Evolutionary conservation across 2,329 filamentous ascomycete genomes (phyloP), one percentile per base, ranked within the genome.

Genomic region (Fusarium pininemorale): DNA sequence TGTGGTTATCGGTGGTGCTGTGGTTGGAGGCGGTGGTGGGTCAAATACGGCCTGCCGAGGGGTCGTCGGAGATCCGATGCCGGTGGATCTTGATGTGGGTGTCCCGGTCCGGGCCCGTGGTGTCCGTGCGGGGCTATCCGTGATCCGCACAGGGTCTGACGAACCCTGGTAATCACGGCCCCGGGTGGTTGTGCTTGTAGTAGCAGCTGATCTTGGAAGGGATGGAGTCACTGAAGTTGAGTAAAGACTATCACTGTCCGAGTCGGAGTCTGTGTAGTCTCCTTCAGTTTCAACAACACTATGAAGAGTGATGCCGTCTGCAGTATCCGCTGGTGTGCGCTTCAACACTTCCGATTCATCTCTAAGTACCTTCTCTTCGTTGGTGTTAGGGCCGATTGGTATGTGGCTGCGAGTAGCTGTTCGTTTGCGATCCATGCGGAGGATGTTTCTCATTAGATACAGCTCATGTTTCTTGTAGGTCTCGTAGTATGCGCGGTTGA

Each of bases 381-480:
- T 75, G 37, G 78, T 79, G 18, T 68, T 79, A 12, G 70, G 69
- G 2, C 70, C 78, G 7, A 79, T 66, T 1, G 78, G 73, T 16
- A 77, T 66, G 7, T 76, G 71, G 5, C 73, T 74, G 8, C 65
- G 72, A 30, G 59, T 38, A 12, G 64, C 72, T 9, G 67, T 67
- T 38, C 78, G 70, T 32, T 77, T 72, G 1, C 77, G 67, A 38
- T 77, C 80, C 30, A 78, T 79, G 13, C 80, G 81, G 0, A 83
- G 73, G 7, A 83, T 80, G 15, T 79, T 81, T 7, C 79, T 79
- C 79, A 83, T 80, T 16, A 87, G 75, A 16, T 70, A 73, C 6
- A 83, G 78, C 72, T 87, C 84, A 61, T 87, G 82, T 47, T 80
- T 80, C 77, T 86, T 84, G 62, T 85, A 88, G 6, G 83, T 83